A percentile compares a stretch with the other conserved stretches of the same genome.
phyloP scores from a whole-genome alignment of 768 basidiomycete genomes.

The Tylopilus rubrobrunneus region DNA sequence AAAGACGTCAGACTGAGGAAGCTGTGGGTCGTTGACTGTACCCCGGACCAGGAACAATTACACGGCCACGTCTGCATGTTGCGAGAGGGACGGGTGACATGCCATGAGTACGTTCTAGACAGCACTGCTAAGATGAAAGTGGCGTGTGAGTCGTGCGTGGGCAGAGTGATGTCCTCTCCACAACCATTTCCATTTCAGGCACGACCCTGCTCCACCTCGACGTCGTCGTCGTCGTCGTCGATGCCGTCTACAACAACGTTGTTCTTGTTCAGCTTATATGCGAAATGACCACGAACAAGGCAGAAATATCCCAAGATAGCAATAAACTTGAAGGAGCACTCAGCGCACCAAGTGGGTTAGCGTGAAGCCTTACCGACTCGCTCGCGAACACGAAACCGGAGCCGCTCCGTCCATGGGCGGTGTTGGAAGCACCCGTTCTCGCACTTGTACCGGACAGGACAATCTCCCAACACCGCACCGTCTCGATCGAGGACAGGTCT shows the following conservation, averaged over 20 bases:
- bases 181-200: not conserved
- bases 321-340: no score
- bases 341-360: not conserved
- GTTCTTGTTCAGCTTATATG: not conserved
- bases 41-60: not conserved
- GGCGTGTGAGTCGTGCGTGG: conserved; percentile 8
- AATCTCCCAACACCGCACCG: conserved; percentile 12
- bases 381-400: conserved; percentile 8
- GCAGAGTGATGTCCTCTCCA: no score
- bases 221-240: not conserved
- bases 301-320: not conserved
- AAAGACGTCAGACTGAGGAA: not conserved
- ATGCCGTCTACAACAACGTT: not conserved
- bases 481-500: conserved; percentile 6
- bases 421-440: conserved; percentile 8
- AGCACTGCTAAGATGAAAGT: conserved; percentile 6
- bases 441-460: not conserved
- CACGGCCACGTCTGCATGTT: not conserved
- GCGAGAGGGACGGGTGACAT: no score
- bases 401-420: conserved; percentile 9
- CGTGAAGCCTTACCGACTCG: not conserved
- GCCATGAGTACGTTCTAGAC: not conserved
- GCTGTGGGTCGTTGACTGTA: conserved; percentile 1
- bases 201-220: not conserved
- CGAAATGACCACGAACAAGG: not conserved